phyloP scores from a whole-genome alignment of 495 filamentous ascomycete species.

The Daldinia decipiens region DNA sequence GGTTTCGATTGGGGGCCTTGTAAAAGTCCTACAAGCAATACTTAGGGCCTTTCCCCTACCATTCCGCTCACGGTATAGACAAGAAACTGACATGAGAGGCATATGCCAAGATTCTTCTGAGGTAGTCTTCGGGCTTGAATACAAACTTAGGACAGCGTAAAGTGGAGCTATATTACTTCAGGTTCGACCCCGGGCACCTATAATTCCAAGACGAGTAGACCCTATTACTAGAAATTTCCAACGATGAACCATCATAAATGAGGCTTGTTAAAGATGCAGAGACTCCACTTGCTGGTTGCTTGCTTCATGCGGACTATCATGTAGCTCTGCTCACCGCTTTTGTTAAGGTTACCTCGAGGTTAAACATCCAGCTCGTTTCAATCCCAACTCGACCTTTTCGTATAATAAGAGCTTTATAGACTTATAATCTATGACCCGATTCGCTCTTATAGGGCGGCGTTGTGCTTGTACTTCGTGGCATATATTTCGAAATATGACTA shows the following conservation, averaged over 20 bases:
- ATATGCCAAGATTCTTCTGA: neutral
- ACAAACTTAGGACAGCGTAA: neutral
- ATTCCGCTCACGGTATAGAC: neutral
- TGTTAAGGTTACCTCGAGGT: neutral
- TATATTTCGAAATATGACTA: neutral
- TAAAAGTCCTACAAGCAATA: neutral
- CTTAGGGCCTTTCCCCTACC: neutral
- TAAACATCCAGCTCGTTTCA: neutral
- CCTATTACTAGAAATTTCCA: neutral
- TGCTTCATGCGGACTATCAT: constrained; percentile 1
- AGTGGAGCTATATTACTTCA: neutral
- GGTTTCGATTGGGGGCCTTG: neutral
- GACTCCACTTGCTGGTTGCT: neutral
- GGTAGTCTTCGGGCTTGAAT: neutral
- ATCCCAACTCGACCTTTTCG: neutral
- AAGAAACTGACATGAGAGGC: neutral
- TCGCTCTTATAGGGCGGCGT: neutral
- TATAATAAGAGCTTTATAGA: neutral
- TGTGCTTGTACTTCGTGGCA: neutral
- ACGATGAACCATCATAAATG: neutral
- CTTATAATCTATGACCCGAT: neutral
- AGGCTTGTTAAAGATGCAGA: neutral
- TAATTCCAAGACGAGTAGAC: neutral
- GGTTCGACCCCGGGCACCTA: neutral
- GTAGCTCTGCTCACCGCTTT: constrained; percentile 1